Base-by-base conservation (phyloP, 2,329 filamentous ascomycete genomes). In the Aspergillus jensenii region DNA sequence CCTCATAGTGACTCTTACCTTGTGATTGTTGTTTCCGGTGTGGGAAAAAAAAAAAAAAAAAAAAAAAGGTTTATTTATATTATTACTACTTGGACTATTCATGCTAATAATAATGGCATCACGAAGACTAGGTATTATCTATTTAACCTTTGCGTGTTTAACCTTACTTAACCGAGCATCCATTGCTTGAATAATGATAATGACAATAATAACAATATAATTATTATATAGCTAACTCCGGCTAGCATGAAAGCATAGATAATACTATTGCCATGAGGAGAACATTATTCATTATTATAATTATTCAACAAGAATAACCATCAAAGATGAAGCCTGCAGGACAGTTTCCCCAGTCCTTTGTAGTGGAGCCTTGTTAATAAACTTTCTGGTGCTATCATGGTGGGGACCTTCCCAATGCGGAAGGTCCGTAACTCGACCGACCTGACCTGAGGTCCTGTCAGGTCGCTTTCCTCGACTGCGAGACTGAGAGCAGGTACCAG, bases 381-480 rank as follows among this genome's bases (percentile, higher is more conserved):
- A 55, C 45, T 48, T 43, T 43, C 25, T 54, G 41, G 23, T 47
- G 52, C 43, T 54, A 46, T 54, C 52, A 31, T 6, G 39, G 40
- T 25, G 35, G 25, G 40, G 31, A 19, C 23, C 39, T 56, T 19
- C 54, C 54, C 37, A 44, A 56, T 56, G 25, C 47, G 46, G 54
- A 50, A 56, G 54, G 54, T 56, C 54, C 46, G n/a, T 51, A 56
- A 55, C 35, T 37, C 35, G 12, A 37, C 14, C 35, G 3, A n/a
- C 35, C 15, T 31, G 4, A 11, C 27, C 27, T 31, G 9, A 8
- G 9, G 9, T 31, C 27, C 27, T 31, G 27, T 31, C 27, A 31
- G 27, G 27, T 31, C 27, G 27, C 27, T 9, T 25, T 25, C 9
- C 8, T 31, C 27, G 9, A 31, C 27, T 31, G 27, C 27, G 27